Evolutionary conservation across 495 filamentous ascomycete genomes (phyloP), one percentile per base, ranked within the genome.

Genomic region (Penicillium longicatenatum): DNA sequence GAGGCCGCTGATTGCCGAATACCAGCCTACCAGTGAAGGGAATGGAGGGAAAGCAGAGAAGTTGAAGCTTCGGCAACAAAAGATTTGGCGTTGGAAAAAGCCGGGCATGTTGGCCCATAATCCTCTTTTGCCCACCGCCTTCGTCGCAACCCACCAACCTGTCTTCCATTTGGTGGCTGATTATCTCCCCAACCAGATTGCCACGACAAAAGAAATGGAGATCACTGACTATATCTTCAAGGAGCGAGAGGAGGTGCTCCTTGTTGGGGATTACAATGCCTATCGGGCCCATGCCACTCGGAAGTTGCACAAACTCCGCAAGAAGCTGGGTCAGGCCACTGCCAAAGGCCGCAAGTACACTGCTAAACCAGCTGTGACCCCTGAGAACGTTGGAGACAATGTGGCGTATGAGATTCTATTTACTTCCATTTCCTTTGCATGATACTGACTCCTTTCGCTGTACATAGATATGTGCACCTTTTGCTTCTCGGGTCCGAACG

Each of bases 401-500:
- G 80, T 86, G 69, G 89, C 88, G 92, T 96, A 86, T 62, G 80
- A 11, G 3, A 35, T 35, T 35, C 1, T 35, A 14, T 46, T 55
- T 10, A 20, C n/a, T 17, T 39, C 26, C 14, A n/a, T 12, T 5
- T 39, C 3, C 0, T 39, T 2, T 17, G 3, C 14, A 39, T 26
- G 45, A 55, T 21, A 35, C 60, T 69, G 54, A 75, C 56, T 41
- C 22, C n/a, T 52, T 47, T 22, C 37, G 6, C 10, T 44, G 52
- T 42, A 55, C 50, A 26, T 55, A 96, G 93, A 66, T 93, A 87
- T 69, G 84, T 89, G 39, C 80, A 91, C 57, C 82, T 96, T 42
- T 79, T 93, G 42, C 82, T 99, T 52, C 84, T 96, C 61, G 88
- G 86, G 31, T 84, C 92, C 55, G 95, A 99, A 75, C 84, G 95